Conservation (phyloP, 257 asterid genomes). For the Forsythia suspensa region DNA sequence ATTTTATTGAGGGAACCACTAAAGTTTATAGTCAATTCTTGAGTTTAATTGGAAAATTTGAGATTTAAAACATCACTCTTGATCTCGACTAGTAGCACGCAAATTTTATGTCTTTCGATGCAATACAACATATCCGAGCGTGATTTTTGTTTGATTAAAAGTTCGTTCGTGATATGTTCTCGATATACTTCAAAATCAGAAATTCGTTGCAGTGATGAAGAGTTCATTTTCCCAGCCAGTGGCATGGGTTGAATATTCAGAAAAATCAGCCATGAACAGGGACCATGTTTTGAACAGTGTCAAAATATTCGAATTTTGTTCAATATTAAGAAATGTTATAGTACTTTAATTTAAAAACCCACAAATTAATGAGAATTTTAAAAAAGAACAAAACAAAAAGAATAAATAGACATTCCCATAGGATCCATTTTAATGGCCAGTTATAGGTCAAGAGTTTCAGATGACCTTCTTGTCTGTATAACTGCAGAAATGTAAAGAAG, state of each 20-base stretch:
- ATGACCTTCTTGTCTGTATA: neutral
- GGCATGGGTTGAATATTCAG: neutral
- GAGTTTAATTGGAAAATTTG: neutral
- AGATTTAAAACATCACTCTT: neutral
- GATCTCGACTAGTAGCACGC: neutral
- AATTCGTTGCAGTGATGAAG: neutral
- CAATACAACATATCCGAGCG: too few species aligned
- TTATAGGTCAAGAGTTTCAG: neutral
- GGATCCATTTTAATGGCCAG: neutral
- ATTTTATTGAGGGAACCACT: constrained; percentile 2
- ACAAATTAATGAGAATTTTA: neutral
- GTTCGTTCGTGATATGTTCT: too few species aligned
- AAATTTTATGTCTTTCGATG: neutral
- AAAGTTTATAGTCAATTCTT: constrained; percentile 7
- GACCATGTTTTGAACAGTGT: neutral
- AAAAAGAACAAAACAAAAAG: neutral
- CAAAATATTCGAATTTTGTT: neutral
- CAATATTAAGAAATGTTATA: neutral
- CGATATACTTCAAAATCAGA: neutral
- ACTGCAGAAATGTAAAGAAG: neutral
- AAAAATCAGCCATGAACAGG: neutral
- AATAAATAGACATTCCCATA: neutral
- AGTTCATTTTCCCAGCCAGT: neutral
- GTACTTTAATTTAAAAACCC: neutral
- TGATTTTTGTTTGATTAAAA: too few species aligned